Percentiles rank a stretch among this genome's conserved stretches.
phyloP scores from a whole-genome alignment of 1,139 yeast species.

The Yamadazyma kanchanaburiensis region DNA sequence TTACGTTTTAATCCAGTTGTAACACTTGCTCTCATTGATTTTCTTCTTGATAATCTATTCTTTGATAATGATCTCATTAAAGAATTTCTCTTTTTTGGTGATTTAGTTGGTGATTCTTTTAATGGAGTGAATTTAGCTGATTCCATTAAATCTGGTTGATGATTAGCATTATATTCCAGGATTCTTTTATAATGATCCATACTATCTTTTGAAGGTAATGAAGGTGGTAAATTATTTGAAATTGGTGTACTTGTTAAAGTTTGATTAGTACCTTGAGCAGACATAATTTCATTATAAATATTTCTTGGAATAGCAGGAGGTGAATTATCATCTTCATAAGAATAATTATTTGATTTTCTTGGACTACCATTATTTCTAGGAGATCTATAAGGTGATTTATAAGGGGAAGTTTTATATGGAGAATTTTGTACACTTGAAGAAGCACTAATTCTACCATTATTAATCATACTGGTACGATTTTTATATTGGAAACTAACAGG shows the following conservation, averaged over 20 bases:
- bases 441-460: slow-evolving; percentile 22
- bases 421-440: slow-evolving; percentile 36
- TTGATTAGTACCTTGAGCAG: slow-evolving; percentile 39
- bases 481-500: slow-evolving; percentile 54
- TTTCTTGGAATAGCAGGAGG: slow-evolving; percentile 42
- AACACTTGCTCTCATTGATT: slow-evolving; percentile 41
- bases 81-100: slow-evolving; percentile 27
- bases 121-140: slow-evolving; percentile 31
- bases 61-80: slow-evolving; percentile 28
- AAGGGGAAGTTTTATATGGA: slow-evolving; percentile 21
- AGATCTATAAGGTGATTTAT: slow-evolving; percentile 15
- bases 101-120: slow-evolving; percentile 6
- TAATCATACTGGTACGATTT: slow-evolving; percentile 24
- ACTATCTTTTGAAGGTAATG: slow-evolving; percentile 41
- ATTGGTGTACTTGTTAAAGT: slow-evolving; percentile 10
- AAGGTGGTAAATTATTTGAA: slow-evolving; percentile 22
- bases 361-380: slow-evolving; percentile 22
- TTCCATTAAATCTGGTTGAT: slow-evolving; percentile 22
- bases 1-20: slow-evolving; percentile 55
- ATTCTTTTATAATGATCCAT: slow-evolving; percentile 16
- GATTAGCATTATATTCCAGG: slow-evolving; percentile 12
- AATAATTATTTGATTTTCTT: slow-evolving; percentile 11
- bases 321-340: slow-evolving; percentile 11
- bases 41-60: slow-evolving; percentile 35
- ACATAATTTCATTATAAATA: slow-evolving; percentile 44